A percentile compares a stretch with the other conserved stretches of the same genome.
phyloP scores from a whole-genome alignment of 2,329 filamentous ascomycete species.

The Tolypocladium nubicola region DNA sequence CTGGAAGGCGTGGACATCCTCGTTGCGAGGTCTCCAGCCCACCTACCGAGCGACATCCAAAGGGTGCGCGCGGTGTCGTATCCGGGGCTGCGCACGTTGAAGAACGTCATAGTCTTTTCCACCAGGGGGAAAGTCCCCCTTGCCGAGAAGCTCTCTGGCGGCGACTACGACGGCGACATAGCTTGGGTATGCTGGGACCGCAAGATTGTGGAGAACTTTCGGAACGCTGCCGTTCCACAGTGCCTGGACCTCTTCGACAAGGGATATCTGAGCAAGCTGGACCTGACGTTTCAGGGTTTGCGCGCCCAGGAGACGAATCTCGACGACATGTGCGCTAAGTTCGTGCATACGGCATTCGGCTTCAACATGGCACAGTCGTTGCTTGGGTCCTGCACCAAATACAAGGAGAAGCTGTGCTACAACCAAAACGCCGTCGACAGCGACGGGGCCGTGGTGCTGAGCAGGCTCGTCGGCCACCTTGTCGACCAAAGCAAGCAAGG shows the following conservation, averaged over 20 bases:
- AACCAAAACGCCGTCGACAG: constrained; percentile 38
- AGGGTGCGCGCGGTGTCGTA: constrained; percentile 49
- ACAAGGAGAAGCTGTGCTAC: constrained; percentile 55
- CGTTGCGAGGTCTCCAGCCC: constrained; percentile 58
- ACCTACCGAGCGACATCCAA: constrained; percentile 63
- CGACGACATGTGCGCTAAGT: constrained; percentile 22
- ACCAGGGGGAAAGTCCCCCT: constrained; percentile 49
- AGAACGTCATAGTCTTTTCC: constrained; percentile 73
- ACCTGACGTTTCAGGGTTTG: constrained; percentile 34
- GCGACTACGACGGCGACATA: constrained; percentile 74
- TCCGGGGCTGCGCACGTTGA: constrained; percentile 53
- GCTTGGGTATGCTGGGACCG: constrained; percentile 70
- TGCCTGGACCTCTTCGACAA: constrained; percentile 30
- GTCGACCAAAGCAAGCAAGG: constrained; percentile 50
- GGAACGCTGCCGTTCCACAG: constrained; percentile 35
- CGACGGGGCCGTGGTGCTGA: constrained; percentile 33
- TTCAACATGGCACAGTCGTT: constrained; percentile 48
- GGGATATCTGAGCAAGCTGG: constrained; percentile 39
- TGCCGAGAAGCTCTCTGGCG: constrained; percentile 63
- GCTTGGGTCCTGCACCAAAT: constrained; percentile 54
- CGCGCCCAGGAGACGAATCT: constrained; percentile 17
- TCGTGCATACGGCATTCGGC: constrained; percentile 41
- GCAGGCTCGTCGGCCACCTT: constrained; percentile 39
- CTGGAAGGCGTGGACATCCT: constrained; percentile 51
- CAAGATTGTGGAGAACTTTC: constrained; percentile 54